phyloP scores from a whole-genome alignment of 78 protist genomes.

The Pigoraptor vietnamica region DNA sequence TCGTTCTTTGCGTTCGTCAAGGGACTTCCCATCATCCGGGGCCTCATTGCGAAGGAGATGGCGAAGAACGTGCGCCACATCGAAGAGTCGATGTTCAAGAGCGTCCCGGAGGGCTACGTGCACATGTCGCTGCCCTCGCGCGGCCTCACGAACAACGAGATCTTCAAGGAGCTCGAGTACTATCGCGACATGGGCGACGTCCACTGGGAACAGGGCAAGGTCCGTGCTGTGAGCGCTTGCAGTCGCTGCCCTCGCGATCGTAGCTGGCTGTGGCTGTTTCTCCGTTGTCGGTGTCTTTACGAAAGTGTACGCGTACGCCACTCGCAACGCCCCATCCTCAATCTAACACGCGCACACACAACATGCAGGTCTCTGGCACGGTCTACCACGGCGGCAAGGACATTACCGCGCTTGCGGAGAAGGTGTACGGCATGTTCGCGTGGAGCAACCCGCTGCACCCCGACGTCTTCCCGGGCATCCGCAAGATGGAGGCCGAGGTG shows the following conservation, averaged over 20 bases:
- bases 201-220: not conserved
- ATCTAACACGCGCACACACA: no score
- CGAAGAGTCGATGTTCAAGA: not conserved
- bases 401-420: not conserved
- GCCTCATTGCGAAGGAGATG: not conserved
- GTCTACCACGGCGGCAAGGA: constrained; percentile 29
- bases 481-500: constrained; percentile 45
- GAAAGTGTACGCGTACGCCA: not conserved
- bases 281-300: not conserved
- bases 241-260: not conserved
- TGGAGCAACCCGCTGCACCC: constrained; percentile 42
- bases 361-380: constrained; percentile 15
- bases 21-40: not conserved
- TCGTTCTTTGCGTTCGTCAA: not conserved
- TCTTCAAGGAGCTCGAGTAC: not conserved
- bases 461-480: constrained; percentile 30
- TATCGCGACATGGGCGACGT: not conserved
- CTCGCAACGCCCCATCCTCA: not conserved
- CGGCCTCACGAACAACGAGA: not conserved
- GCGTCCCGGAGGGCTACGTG: not conserved
- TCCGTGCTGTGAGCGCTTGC: not conserved
- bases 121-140: not conserved
- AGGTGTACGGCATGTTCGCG: constrained; percentile 18
- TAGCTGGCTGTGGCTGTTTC: not conserved
- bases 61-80: not conserved